These are phyloP conservation scores for Xerocomus potaroensis DNA, from an alignment of 768 basidiomycete species.

Conservation along the genomic window DNA sequence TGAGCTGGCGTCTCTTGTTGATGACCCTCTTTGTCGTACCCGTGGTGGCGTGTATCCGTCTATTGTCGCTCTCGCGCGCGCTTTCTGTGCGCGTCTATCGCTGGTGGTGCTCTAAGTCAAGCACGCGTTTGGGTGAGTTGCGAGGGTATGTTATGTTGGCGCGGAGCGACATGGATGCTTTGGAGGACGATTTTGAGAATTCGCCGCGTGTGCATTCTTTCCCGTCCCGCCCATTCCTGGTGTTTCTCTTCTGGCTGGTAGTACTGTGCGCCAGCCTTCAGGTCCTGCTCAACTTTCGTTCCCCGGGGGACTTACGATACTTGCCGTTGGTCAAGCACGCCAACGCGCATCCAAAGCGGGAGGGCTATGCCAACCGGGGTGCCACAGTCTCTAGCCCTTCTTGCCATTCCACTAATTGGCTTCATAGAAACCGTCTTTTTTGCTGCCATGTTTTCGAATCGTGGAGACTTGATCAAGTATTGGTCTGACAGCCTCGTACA, in stretches of 20 bases:
- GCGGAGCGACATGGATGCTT: constrained; percentile 4
- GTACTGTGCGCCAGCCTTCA: background rate
- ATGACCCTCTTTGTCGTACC: constrained; percentile 13
- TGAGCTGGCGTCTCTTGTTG: constrained; percentile 16
- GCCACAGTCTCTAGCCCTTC: too few relatives aligned
- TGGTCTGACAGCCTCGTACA: constrained; percentile 36
- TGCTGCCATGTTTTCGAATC: constrained; percentile 38
- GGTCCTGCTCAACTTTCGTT: constrained; percentile 3
- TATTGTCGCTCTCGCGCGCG: background rate
- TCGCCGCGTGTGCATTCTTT: background rate
- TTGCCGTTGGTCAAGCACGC: constrained; percentile 12
- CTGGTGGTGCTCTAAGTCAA: background rate
- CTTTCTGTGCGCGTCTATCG: background rate
- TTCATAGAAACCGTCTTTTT: constrained; percentile 16
- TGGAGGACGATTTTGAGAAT: background rate
- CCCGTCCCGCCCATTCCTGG: background rate
- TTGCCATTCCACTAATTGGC: background rate
- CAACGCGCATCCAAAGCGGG: constrained; percentile 7
- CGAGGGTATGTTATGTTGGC: constrained; percentile 10
- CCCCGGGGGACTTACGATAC: constrained; percentile 11
- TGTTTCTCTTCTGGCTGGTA: constrained; percentile 6
- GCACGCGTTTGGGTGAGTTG: background rate
- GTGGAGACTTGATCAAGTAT: constrained; percentile 35
- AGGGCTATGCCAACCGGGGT: constrained; percentile 17
- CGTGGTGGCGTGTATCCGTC: constrained; percentile 7